These are phyloP conservation scores for Coemansia brasiliensis DNA, from an alignment of 192 early-diverging fungal genomes.

Conservation along the genomic window DNA sequence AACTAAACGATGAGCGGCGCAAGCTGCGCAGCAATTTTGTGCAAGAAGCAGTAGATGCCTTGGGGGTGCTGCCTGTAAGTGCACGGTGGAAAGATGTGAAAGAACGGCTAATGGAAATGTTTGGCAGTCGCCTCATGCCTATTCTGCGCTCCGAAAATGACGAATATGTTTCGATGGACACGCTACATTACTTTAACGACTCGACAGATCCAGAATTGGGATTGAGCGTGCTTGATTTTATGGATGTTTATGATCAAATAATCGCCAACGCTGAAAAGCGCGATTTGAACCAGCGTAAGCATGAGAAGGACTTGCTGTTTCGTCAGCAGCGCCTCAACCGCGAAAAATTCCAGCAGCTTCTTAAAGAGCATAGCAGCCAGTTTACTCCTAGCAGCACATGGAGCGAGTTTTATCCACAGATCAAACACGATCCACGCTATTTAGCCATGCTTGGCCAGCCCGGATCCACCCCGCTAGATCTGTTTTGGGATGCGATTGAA, in stretches of 20 bases:
- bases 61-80: conserved; percentile 10
- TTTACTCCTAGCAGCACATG: conserved; percentile 78
- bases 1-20: conserved; percentile 69
- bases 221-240: conserved; percentile 79
- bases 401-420: conserved; percentile 78
- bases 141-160: conserved; percentile 22
- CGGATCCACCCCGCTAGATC: conserved; percentile 84
- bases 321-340: conserved; percentile 74
- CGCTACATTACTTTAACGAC: conserved; percentile 5
- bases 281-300: conserved; percentile 61
- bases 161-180: conserved; percentile 16
- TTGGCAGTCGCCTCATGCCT: conserved; percentile 36
- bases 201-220: conserved; percentile 38
- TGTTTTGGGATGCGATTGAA: conserved; percentile 91
- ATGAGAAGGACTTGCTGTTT: conserved; percentile 45
- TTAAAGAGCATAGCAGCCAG: conserved; percentile 60
- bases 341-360: conserved; percentile 67
- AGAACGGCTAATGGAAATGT: conserved; percentile 15
- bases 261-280: conserved; percentile 59
- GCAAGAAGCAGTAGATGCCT: conserved; percentile 40
- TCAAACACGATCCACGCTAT: conserved; percentile 73
- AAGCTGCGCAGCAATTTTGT: conserved; percentile 62
- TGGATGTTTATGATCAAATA: conserved; percentile 78
- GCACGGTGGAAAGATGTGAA: conserved; percentile 34
- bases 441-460: conserved; percentile 71